Evolutionary conservation across 2,329 filamentous ascomycete species (phyloP).

Genomic region (Fusarium phyllophilum): DNA sequence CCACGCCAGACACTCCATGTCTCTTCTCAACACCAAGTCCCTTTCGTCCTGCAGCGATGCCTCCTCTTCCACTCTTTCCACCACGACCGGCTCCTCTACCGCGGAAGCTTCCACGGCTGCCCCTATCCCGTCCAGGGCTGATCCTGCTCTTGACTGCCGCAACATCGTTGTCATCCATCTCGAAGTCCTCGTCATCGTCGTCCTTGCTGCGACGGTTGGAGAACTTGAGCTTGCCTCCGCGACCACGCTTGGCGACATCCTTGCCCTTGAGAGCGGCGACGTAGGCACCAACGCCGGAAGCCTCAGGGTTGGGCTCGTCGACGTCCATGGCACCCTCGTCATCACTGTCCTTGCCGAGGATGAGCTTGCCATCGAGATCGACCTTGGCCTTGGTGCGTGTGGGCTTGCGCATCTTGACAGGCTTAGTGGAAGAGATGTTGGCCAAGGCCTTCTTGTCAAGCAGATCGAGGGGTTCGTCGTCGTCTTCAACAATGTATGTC

Average conservation of each 20-base stretch:
- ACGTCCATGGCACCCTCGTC: constrained; percentile 69
- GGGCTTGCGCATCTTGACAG: constrained; percentile 69
- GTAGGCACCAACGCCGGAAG: constrained; percentile 72
- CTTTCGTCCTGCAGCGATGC: constrained; percentile 57
- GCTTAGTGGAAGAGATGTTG: constrained; percentile 92
- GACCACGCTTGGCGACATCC: constrained; percentile 71
- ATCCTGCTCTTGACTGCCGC: constrained; percentile 63
- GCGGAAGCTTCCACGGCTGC: constrained; percentile 48
- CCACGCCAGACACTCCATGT: constrained; percentile 55
- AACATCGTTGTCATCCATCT: constrained; percentile 64
- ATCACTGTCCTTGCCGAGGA: constrained; percentile 71
- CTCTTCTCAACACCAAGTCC: constrained; percentile 63
- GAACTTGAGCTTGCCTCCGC: constrained; percentile 76
- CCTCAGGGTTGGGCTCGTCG: constrained; percentile 68
- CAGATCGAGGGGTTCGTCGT: constrained; percentile 93
- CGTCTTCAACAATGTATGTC: constrained; percentile 92
- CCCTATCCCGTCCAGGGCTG: constrained; percentile 51
- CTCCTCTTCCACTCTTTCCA: constrained; percentile 58
- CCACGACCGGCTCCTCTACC: constrained; percentile 48
- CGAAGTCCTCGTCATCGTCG: constrained; percentile 60
- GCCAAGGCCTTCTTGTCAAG: constrained; percentile 89
- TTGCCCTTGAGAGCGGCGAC: constrained; percentile 75
- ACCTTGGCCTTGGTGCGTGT: constrained; percentile 71
- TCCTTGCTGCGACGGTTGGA: constrained; percentile 67
- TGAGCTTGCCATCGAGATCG: constrained; percentile 82